phyloP scores from a whole-genome alignment of 805 yeast genomes.

The Priceomyces fermenticarens region DNA sequence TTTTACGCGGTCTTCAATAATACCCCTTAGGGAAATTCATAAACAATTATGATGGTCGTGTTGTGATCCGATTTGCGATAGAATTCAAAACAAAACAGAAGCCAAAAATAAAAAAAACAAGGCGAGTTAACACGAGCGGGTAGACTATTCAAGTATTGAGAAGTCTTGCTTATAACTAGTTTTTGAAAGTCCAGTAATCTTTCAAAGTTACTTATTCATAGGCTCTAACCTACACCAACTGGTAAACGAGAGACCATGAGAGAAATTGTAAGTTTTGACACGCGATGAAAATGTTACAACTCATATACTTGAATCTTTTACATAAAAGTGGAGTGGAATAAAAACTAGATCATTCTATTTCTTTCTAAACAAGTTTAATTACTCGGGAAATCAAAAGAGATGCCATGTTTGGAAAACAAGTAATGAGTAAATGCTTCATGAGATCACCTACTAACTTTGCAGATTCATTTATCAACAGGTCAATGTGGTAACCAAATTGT shows the following conservation, averaged over 20 bases:
- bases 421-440: not conserved
- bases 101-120: conserved; percentile 2
- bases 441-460: conserved; percentile 11
- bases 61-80: conserved; percentile 2
- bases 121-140: conserved; percentile 3
- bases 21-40: not conserved
- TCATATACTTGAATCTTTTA: not conserved
- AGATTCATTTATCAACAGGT: conserved; percentile 95
- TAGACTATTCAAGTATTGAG: too few relatives aligned
- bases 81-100: conserved; percentile 4
- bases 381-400: conserved; percentile 3
- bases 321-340: not conserved
- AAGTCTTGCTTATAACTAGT: too few relatives aligned
- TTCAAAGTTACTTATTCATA: too few relatives aligned
- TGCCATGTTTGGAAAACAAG: conserved; percentile 2
- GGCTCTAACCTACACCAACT: not conserved
- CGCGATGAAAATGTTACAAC: conserved; percentile 4
- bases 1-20: too few relatives aligned
- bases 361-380: too few relatives aligned
- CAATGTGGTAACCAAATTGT: conserved; percentile 98
- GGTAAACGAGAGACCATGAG: conserved; percentile 13
- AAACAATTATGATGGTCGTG: too few relatives aligned
- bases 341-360: not conserved
- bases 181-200: too few relatives aligned
- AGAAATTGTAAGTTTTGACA: conserved; percentile 19